phyloP scores from a whole-genome alignment of 2,329 filamentous ascomycete genomes.

The Sporothrix brasiliensis region DNA sequence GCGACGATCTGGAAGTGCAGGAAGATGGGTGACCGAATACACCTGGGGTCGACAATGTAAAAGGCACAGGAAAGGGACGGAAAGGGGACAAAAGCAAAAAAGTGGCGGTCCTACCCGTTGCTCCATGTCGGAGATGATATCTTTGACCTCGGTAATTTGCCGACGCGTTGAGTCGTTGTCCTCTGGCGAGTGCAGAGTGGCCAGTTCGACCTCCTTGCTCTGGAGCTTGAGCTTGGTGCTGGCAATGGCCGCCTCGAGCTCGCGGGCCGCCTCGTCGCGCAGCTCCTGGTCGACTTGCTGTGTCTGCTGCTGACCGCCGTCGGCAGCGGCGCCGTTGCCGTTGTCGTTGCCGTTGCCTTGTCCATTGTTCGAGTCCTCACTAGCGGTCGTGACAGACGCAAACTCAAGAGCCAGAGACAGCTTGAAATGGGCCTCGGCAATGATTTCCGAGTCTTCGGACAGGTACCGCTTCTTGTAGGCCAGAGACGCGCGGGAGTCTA shows the following conservation, averaged over 20 bases:
- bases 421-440: conserved; percentile 96
- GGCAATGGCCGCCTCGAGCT: conserved; percentile 74
- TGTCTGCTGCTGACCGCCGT: conserved; percentile 48
- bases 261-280: conserved; percentile 68
- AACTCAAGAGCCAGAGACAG: conserved; percentile 94
- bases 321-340: conserved; percentile 46
- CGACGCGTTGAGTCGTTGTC: conserved; percentile 66
- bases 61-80: neutral
- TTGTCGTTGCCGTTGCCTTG: conserved; percentile 41
- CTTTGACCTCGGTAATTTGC: conserved; percentile 72
- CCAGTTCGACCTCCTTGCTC: conserved; percentile 68
- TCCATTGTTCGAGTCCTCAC: neutral
- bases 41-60: neutral
- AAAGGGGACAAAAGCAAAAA: neutral
- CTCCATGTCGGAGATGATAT: conserved; percentile 78
- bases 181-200: conserved; percentile 64
- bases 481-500: conserved; percentile 77
- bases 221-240: conserved; percentile 72
- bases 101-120: conserved; percentile 59
- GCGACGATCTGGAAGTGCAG: neutral
- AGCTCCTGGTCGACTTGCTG: conserved; percentile 68
- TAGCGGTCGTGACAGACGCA: conserved; percentile 70
- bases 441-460: conserved; percentile 75
- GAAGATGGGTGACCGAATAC: neutral
- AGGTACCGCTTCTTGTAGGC: conserved; percentile 78